Evolutionary conservation across 345 rosid genomes (phyloP).

Genomic region (Cochlearia excelsa): DNA sequence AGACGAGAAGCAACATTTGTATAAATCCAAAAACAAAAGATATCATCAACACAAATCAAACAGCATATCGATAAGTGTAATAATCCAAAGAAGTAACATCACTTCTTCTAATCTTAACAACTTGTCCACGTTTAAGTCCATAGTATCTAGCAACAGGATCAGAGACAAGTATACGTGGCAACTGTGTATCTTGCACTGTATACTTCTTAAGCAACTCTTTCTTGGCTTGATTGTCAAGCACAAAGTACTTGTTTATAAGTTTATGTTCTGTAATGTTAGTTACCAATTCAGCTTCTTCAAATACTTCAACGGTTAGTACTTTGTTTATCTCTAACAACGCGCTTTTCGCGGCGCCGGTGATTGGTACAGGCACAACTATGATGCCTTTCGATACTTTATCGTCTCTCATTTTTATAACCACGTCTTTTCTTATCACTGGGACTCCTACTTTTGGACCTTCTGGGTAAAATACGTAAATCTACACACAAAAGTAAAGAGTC

Average conservation of each 20-base stretch:
- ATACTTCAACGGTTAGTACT: conserved; percentile 46
- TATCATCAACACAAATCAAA: conserved; percentile 24
- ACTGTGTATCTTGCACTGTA: conserved; percentile 53
- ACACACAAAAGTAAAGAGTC: conserved; percentile 7
- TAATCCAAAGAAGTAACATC: conserved; percentile 44
- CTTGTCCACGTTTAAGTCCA: conserved; percentile 47
- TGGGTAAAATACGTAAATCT: conserved; percentile 60
- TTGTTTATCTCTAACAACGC: conserved; percentile 40
- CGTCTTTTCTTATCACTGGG: conserved; percentile 37
- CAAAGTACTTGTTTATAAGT: conserved; percentile 48
- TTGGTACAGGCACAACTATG: conserved; percentile 43
- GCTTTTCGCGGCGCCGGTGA: conserved; percentile 42
- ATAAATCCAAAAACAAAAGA: conserved; percentile 6
- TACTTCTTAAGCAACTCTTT: conserved; percentile 47
- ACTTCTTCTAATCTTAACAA: conserved; percentile 44
- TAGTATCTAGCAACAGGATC: conserved; percentile 49
- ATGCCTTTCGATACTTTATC: conserved; percentile 44
- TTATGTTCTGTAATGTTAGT: conserved; percentile 50
- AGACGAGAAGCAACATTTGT: conserved; percentile 15
- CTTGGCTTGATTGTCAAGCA: conserved; percentile 49
- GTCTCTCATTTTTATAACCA: conserved; percentile 42
- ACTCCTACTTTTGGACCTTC: conserved; percentile 51
- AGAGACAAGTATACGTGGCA: conserved; percentile 43
- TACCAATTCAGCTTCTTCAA: conserved; percentile 57
- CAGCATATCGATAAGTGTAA: conserved; percentile 44